phyloP scores from a whole-genome alignment of 148 eudicot species.

The Diospyros kaki region DNA sequence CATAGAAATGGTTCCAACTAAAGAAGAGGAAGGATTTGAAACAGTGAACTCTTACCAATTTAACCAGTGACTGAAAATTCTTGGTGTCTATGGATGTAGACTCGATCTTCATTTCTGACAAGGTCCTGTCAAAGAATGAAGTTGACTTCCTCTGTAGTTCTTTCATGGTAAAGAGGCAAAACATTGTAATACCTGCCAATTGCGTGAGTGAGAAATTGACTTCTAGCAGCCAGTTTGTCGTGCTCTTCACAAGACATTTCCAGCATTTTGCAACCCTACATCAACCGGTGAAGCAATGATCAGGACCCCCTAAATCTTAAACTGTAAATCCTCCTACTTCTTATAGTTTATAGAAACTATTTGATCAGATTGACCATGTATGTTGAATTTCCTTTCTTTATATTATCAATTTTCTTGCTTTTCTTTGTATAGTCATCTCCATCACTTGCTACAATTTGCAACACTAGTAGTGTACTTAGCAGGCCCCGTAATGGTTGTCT shows the following conservation, averaged over 20 bases:
- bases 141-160: background rate
- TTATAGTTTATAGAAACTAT: too few relatives aligned
- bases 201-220: constrained; percentile 55
- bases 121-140: constrained; percentile 31
- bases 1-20: background rate
- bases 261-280: constrained; percentile 66
- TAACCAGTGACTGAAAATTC: constrained; percentile 43
- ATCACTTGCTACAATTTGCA: too few relatives aligned
- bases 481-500: too few relatives aligned
- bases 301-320: too few relatives aligned
- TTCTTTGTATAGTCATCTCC: too few relatives aligned
- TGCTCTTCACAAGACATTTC: constrained; percentile 66
- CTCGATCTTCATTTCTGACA: constrained; percentile 47
- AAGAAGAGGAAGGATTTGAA: background rate
- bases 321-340: too few relatives aligned
- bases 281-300: background rate
- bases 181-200: constrained; percentile 39
- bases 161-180: background rate
- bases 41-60: constrained; percentile 34
- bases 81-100: constrained; percentile 52
- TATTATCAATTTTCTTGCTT: too few relatives aligned
- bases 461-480: too few relatives aligned
- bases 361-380: too few relatives aligned
- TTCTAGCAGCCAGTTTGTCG: constrained; percentile 47
- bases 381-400: too few relatives aligned